Base-by-base conservation (phyloP, 768 basidiomycete genomes). In the Phylloporus arenicola region DNA sequence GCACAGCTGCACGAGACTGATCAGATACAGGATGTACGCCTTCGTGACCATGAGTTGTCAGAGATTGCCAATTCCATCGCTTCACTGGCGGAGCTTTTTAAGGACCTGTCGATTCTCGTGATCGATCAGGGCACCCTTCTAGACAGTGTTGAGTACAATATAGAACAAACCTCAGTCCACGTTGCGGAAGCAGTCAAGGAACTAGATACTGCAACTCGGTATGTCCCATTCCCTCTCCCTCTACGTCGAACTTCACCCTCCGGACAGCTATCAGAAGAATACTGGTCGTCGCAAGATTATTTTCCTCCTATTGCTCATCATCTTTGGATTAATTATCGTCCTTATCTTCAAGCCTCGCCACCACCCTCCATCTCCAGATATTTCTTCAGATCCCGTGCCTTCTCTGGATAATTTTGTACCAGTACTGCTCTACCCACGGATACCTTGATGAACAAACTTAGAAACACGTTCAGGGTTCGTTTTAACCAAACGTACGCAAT, bases 121-220 rank as follows among this genome's bases (percentile, higher is more conserved):
- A 97, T 98, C 55, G 96, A 98, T 70, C 96, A 99, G 63, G 96
- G 96, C 25, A 97, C 95, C 25, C 79, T 99, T 29, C 77, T 98
- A 48, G 96, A 98, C 70, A 92, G 91, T 33, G 80, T 98, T 49
- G 96, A 99, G 69, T 99, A 92, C 71, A 99, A 99, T 65, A 88
- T 99, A 46, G 92, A 97, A 68, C 86, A 89, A 67, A 90, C 94
- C 5, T 86, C 86, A 16, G 79, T 80, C 29, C 82, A 91, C 45
- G 77, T 94, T 64, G 70, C 83, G 48, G 88, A 89, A 40, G 92
- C 93, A 19, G 92, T 88, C 33, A 80, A 82, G 60, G 92, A 96
- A 58, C 75, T 99, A 43, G 74, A 85, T 49, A 74, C 81, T 13
- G 96, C 96, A 5, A 88, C 88, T 47, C 75, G 76, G 92, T 92